Evolutionary conservation across 1,284 basidiomycete species (phyloP).

Genomic region (Filobasidium uniguttulatum): DNA sequence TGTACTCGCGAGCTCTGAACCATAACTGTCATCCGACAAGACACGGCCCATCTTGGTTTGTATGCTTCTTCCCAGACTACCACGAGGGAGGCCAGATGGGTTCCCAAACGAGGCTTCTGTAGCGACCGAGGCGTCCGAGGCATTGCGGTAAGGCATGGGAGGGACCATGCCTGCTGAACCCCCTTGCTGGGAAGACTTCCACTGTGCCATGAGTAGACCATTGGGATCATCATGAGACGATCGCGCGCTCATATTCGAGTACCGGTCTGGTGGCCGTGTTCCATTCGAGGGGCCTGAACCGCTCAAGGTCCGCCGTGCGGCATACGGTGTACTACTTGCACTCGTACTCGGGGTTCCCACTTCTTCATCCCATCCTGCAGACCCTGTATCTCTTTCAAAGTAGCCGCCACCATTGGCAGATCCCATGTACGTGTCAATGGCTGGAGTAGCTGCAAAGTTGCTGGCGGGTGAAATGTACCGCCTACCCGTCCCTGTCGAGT

Average conservation of each 20-base stretch:
- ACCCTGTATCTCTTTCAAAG: constrained; percentile 20
- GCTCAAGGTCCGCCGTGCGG: constrained; percentile 44
- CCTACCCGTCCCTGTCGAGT: background rate
- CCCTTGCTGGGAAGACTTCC: constrained; percentile 44
- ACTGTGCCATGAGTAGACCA: constrained; percentile 51
- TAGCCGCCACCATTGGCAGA: constrained; percentile 42
- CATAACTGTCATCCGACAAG: constrained; percentile 4
- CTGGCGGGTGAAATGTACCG: background rate
- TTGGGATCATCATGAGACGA: constrained; percentile 61
- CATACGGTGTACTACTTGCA: constrained; percentile 44
- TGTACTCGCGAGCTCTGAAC: background rate
- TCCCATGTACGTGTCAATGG: background rate
- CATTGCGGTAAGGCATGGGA: constrained; percentile 21
- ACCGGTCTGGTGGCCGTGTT: constrained; percentile 41
- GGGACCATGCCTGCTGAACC: constrained; percentile 53
- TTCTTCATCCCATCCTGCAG: constrained; percentile 38
- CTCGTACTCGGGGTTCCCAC: constrained; percentile 17
- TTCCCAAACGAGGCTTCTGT: constrained; percentile 20
- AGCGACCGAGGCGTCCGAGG: constrained; percentile 27
- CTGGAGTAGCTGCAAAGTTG: background rate
- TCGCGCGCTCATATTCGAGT: constrained; percentile 42
- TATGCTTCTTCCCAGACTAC: background rate
- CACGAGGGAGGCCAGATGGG: constrained; percentile 15
- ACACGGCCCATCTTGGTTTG: background rate
- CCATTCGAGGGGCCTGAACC: constrained; percentile 45